Conservation (phyloP, 495 filamentous ascomycete genomes). For the Hypoxylon fuscum region DNA sequence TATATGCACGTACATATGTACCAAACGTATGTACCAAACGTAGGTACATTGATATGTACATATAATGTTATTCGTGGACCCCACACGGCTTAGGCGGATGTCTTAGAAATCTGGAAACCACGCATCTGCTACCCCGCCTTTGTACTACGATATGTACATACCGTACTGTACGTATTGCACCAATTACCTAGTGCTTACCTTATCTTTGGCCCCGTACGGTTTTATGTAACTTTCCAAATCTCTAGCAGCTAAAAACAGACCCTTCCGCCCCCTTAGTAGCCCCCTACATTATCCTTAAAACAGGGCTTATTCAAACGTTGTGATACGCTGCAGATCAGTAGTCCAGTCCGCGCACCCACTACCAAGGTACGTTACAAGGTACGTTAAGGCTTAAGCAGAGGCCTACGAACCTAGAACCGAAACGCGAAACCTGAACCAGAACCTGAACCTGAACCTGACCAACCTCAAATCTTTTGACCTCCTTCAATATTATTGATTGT, state of each 20-base stretch:
- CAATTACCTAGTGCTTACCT: no score
- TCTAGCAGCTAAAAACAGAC: no score
- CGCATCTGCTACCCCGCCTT: constrained; percentile 38
- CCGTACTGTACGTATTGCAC: no score
- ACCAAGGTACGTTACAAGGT: neutral
- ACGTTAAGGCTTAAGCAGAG: no score
- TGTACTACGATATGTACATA: constrained; percentile 1
- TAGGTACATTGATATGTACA: neutral
- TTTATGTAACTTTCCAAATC: no score
- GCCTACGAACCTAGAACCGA: neutral
- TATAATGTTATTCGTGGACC: constrained; percentile 2
- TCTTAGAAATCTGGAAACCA: constrained; percentile 25
- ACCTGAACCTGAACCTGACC: constrained; percentile 29
- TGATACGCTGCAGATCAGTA: constrained; percentile 19
- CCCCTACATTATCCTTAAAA: no score
- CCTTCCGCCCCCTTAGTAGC: no score
- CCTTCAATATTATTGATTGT: constrained; percentile 29
- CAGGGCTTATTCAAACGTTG: constrained; percentile 1
- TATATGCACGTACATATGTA: neutral
- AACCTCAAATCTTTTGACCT: constrained; percentile 32
- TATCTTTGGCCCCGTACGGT: no score
- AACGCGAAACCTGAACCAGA: neutral
- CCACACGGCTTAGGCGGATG: constrained; percentile 22
- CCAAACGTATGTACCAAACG: neutral
- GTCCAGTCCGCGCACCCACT: neutral